These are phyloP conservation scores for Gentiana macrophylla DNA, from an alignment of 257 asterid species.

Conservation along the genomic window DNA sequence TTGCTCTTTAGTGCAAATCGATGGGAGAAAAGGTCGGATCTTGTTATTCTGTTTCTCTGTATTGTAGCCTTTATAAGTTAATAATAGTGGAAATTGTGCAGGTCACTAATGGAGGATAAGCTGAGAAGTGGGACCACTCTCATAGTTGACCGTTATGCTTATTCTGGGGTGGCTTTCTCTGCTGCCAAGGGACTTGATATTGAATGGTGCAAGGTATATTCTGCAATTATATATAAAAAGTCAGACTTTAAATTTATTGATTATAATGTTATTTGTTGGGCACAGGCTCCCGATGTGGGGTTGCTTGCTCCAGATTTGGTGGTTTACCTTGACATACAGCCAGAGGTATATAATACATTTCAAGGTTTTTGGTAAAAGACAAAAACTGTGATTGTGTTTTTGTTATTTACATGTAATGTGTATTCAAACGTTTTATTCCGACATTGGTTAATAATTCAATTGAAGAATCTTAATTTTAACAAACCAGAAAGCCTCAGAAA, in stretches of 20 bases:
- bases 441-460: too few species aligned
- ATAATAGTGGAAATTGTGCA: constrained; percentile 6
- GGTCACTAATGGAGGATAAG: constrained; percentile 78
- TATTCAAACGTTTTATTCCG: too few species aligned
- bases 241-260: neutral
- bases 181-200: constrained; percentile 83
- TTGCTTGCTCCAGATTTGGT: constrained; percentile 91
- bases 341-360: constrained; percentile 46
- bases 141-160: constrained; percentile 77
- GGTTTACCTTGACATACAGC: constrained; percentile 78
- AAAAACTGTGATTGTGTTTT: neutral
- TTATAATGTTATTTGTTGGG: constrained; percentile 3
- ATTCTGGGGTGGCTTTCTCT: constrained; percentile 92
- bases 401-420: neutral
- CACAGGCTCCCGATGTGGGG: constrained; percentile 87
- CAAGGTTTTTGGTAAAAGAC: neutral
- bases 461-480: neutral
- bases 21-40: constrained; percentile 79
- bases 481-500: constrained; percentile 75
- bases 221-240: neutral
- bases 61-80: too few species aligned
- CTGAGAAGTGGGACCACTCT: constrained; percentile 71
- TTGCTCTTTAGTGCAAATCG: constrained; percentile 95
- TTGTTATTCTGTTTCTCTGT: neutral
- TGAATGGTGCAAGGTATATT: constrained; percentile 77